Base-by-base conservation (phyloP, 306 rosid species). In the Vigna trinervia region DNA sequence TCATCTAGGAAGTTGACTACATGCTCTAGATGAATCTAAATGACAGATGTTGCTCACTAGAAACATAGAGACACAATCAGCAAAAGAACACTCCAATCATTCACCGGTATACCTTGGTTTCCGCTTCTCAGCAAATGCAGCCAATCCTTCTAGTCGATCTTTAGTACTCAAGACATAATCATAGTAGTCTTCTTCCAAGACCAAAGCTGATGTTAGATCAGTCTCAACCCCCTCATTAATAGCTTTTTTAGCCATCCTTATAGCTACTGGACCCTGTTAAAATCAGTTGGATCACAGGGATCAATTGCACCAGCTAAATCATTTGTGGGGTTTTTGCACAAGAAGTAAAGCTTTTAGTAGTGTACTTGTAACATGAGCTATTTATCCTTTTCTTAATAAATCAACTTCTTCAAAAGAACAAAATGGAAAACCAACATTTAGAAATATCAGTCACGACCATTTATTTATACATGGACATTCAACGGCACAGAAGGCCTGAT, bases 71-170 rank as follows among this genome's bases (percentile, higher is more conserved):
- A 57, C 36, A 48, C 68, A 60, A 39, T 32, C 62, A 71, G 76
- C 59, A 58, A 36, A 52, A 52, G 20, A 41, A 20, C 22, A 56
- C 61, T 62, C 75, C 22, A 43, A 65, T 84, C 84, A 92, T 75
- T 87, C 89, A 68, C 98, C 98, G 0, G 50, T 70, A 61, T 89
- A 92, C 65, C 69, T 88, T 22, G 98, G 96, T 81, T 92, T 90
- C 45, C 98, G 87, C 87, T 94, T 94, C 90, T 94, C 98, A 34
- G 95, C 87, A 75, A 92, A 92, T 6, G 98, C 97, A 66, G 90
- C 85, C 77, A 95, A 83, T 65, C 97, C 97, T 88, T 95, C 99
- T 77, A 90, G 75, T 6, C 97, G 88, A 83, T 95, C 99, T 77
- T 81, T 85, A 11, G 97, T 90, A 66, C 78, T 79, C 88, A 92